A percentile compares a stretch with the other conserved stretches of the same genome.
These are phyloP conservation scores for Polysphondylium violaceum DNA, from an alignment of 78 protist genomes.

Conservation along the genomic window DNA sequence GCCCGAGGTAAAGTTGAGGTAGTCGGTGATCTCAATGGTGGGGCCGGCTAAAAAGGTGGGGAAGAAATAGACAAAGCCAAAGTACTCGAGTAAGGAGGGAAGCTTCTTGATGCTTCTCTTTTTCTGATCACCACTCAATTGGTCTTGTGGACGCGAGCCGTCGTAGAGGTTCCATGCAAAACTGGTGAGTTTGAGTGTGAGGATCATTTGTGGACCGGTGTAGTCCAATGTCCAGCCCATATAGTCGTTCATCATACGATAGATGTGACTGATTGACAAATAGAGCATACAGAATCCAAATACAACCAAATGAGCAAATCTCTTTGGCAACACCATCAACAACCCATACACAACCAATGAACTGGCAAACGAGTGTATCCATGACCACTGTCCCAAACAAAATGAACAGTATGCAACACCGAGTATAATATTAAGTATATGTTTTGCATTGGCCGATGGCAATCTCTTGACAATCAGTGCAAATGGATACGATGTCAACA, in stretches of 20 bases:
- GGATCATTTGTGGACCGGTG: slow-evolving; percentile 84
- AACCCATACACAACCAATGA: slow-evolving; percentile 21
- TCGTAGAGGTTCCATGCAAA: slow-evolving; percentile 85
- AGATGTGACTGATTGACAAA: slow-evolving; percentile 59
- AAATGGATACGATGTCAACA: slow-evolving; percentile 66
- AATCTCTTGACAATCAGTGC: slow-evolving; percentile 31
- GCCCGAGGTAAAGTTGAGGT: slow-evolving; percentile 44
- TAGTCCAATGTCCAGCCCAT: slow-evolving; percentile 82
- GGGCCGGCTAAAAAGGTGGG: slow-evolving; percentile 88
- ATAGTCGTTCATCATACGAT: slow-evolving; percentile 61
- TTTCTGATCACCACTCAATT: slow-evolving; percentile 73
- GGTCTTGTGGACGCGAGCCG: slow-evolving; percentile 47
- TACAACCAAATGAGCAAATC: slow-evolving; percentile 33
- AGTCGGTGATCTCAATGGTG: slow-evolving; percentile 83
- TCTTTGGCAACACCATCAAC: slow-evolving; percentile 41
- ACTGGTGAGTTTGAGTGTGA: slow-evolving; percentile 70
- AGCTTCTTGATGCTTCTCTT: slow-evolving; percentile 49
- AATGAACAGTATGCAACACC: slow-evolving; percentile 50
- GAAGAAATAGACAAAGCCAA: slow-evolving; percentile 82
- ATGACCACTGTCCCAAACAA: slow-evolving; percentile 55
- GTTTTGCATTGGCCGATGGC: slow-evolving; percentile 50
- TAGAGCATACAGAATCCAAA: slow-evolving; percentile 66
- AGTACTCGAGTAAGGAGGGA: slow-evolving; percentile 82
- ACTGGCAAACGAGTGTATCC: slow-evolving; percentile 75
- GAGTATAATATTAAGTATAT: slow-evolving; percentile 42